Percentiles rank a stretch among this genome's conserved stretches.
phyloP scores from a whole-genome alignment of 2,329 filamentous ascomycete species.

The Thelonectria discophora region DNA sequence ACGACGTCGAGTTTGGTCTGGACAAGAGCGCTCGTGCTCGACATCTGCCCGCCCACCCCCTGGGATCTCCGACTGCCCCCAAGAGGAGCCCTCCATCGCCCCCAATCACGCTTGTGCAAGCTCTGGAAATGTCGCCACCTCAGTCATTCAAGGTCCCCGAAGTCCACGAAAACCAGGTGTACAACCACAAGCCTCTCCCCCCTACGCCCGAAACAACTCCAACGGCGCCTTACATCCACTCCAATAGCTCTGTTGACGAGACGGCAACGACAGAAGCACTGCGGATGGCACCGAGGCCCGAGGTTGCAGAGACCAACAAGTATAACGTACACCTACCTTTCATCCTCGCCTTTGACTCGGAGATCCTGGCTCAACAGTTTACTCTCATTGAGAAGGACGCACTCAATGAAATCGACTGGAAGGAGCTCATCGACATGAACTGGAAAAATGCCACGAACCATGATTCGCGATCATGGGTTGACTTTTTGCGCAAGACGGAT shows the following conservation, averaged over 20 bases:
- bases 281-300: constrained; percentile 47
- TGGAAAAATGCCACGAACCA: constrained; percentile 77
- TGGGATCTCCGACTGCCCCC: constrained; percentile 45
- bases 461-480: constrained; percentile 79
- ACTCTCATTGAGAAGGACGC: constrained; percentile 88
- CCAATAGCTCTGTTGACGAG: constrained; percentile 28
- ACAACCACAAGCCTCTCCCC: constrained; percentile 40
- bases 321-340: constrained; percentile 76
- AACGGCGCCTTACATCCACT: constrained; percentile 49
- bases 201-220: constrained; percentile 61
- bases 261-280: constrained; percentile 49
- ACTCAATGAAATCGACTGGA: constrained; percentile 87
- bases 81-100: constrained; percentile 44
- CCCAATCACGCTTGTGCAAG: constrained; percentile 41
- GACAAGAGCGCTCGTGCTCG: constrained; percentile 29
- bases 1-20: constrained; percentile 54
- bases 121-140: constrained; percentile 41
- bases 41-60: constrained; percentile 48
- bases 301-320: constrained; percentile 46
- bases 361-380: constrained; percentile 81
- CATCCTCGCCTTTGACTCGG: constrained; percentile 81
- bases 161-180: constrained; percentile 40
- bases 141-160: constrained; percentile 36
- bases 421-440: constrained; percentile 82
- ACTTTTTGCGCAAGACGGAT: constrained; percentile 77